Conservation (phyloP, 176 grass and related monocot species). For the Tuctoria greenei region DNA sequence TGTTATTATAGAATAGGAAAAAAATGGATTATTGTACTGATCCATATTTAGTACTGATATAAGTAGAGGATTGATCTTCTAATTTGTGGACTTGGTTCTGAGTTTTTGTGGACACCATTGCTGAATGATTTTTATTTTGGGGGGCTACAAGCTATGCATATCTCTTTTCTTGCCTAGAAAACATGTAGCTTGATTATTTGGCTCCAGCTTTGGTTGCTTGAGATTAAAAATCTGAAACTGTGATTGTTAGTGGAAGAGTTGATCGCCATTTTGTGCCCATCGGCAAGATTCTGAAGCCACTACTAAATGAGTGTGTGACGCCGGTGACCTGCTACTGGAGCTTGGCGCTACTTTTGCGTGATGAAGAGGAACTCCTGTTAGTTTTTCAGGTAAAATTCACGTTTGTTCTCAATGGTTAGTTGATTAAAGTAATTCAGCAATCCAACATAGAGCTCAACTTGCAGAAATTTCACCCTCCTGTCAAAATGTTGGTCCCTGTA, state of each 20-base stretch:
- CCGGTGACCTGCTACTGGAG: conserved; percentile 85
- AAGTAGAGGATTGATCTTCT: neutral
- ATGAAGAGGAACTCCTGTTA: conserved; percentile 70
- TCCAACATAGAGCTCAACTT: conserved; percentile 26
- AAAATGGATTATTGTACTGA: neutral
- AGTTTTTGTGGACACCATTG: neutral
- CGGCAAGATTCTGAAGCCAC: conserved; percentile 67
- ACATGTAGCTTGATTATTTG: conserved; percentile 10
- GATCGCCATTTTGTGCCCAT: conserved; percentile 65
- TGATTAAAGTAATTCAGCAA: conserved; percentile 2
- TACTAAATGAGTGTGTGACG: conserved; percentile 73
- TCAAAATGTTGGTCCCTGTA: conserved; percentile 79
- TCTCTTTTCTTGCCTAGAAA: conserved; percentile 24
- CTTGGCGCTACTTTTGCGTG: conserved; percentile 60
- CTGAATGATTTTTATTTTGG: neutral
- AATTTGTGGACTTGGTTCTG: neutral
- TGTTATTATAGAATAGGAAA: neutral
- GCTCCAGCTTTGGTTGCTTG: conserved; percentile 3
- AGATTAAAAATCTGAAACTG: conserved; percentile 21
- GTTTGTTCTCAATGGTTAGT: neutral
- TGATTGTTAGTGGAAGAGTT: conserved; percentile 65
- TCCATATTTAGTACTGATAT: neutral
- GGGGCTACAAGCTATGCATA: neutral
- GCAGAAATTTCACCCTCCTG: conserved; percentile 70
- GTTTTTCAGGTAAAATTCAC: conserved; percentile 69